phyloP scores from a whole-genome alignment of 2,329 filamentous ascomycete genomes.

The Biscogniauxia sp. region DNA sequence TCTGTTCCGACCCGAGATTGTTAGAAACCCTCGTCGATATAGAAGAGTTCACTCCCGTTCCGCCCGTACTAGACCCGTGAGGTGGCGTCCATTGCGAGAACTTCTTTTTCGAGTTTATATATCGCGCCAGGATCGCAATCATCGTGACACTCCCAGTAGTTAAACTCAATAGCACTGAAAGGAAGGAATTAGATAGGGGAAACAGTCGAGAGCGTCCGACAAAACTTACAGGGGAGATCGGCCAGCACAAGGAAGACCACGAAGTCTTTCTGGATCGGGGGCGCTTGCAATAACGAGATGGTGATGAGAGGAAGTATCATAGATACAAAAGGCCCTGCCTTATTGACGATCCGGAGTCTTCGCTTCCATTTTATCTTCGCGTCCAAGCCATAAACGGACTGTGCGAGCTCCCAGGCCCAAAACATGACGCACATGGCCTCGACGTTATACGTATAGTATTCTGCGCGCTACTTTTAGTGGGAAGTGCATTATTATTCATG shows the following conservation, averaged over 20 bases:
- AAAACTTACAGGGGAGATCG: slow-evolving; percentile 24
- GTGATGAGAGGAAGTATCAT: slow-evolving; percentile 24
- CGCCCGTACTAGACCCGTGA: neutral
- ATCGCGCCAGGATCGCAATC: slow-evolving; percentile 23
- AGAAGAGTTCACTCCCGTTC: neutral
- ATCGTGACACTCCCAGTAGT: slow-evolving; percentile 23
- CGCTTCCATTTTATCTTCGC: slow-evolving; percentile 14
- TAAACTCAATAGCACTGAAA: slow-evolving; percentile 19
- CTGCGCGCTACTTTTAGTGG: slow-evolving; percentile 4
- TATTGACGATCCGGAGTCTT: slow-evolving; percentile 18
- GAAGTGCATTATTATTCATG: too few relatives aligned
- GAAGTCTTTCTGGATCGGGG: slow-evolving; percentile 18
- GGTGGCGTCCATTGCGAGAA: slow-evolving; percentile 23
- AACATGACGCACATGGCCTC: slow-evolving; percentile 27
- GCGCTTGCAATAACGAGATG: slow-evolving; percentile 21
- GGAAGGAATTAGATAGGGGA: neutral
- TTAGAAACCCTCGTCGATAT: neutral
- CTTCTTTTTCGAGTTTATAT: slow-evolving; percentile 22
- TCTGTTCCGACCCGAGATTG: neutral
- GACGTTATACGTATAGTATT: slow-evolving; percentile 27
- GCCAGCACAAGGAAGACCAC: slow-evolving; percentile 25
- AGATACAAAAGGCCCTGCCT: slow-evolving; percentile 20
- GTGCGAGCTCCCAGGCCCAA: slow-evolving; percentile 13
- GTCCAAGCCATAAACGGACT: slow-evolving; percentile 11
- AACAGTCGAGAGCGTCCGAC: too few relatives aligned